phyloP scores from a whole-genome alignment of 106 monocot genomes.

The Acorus gramineus region DNA sequence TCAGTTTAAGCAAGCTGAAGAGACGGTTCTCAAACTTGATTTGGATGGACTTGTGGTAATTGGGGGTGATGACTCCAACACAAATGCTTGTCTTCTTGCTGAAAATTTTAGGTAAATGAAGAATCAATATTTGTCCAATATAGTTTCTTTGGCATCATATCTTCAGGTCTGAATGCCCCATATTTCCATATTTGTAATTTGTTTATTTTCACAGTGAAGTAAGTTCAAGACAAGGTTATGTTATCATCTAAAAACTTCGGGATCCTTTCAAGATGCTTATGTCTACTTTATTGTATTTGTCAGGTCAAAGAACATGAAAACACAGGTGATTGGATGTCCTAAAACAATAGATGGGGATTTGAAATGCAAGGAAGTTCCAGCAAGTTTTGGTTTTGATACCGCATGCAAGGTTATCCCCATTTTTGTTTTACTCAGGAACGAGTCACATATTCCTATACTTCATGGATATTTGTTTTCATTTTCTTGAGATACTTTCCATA shows the following conservation, averaged over 20 bases:
- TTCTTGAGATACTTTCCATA: no score
- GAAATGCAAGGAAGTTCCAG: constrained; percentile 94
- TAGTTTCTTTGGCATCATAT: neutral
- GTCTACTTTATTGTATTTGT: neutral
- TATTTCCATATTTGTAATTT: no score
- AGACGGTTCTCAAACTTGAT: constrained; percentile 64
- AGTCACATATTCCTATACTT: no score
- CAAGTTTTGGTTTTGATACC: constrained; percentile 99
- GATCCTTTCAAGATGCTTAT: neutral
- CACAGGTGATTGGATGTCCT: constrained; percentile 89
- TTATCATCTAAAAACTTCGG: neutral
- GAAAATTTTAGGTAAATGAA: constrained; percentile 71
- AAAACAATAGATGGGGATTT: constrained; percentile 98
- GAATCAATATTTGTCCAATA: neutral
- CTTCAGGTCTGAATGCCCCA: no score
- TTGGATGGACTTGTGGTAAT: constrained; percentile 89
- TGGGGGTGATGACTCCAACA: constrained; percentile 98
- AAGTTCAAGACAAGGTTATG: no score
- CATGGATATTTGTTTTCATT: no score
- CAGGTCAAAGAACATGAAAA: constrained; percentile 80
- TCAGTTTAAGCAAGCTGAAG: constrained; percentile 99
- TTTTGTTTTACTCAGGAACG: neutral
- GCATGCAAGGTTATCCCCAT: constrained; percentile 82
- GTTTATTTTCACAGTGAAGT: no score
- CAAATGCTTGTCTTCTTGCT: constrained; percentile 95